Evolutionary conservation across 2,329 filamentous ascomycete genomes (phyloP).

Genomic region (Periconia sp.): DNA sequence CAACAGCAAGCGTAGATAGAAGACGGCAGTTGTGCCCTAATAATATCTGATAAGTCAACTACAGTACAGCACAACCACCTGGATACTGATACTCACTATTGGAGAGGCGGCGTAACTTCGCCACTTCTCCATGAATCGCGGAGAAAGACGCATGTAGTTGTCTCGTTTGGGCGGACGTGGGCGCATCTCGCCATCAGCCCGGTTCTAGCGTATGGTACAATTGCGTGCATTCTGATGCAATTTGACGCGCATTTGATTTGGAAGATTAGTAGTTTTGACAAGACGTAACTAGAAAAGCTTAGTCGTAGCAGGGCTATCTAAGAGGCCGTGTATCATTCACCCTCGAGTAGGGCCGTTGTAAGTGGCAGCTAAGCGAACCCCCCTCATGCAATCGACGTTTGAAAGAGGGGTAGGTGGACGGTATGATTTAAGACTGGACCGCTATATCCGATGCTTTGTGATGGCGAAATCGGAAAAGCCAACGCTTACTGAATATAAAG

Average conservation of each 20-base stretch:
- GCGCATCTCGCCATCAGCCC: neutral
- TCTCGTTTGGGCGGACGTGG: neutral
- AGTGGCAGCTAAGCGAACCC: neutral
- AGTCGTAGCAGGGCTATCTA: too few relatives aligned
- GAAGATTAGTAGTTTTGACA: neutral
- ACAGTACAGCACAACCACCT: too few relatives aligned
- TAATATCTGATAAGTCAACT: conserved; percentile 5
- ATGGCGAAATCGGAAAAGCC: neutral
- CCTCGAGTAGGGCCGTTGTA: neutral
- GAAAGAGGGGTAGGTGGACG: conserved; percentile 4
- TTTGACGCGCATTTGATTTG: conserved; percentile 20
- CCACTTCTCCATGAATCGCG: conserved; percentile 9
- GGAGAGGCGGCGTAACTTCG: neutral
- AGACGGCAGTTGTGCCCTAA: conserved; percentile 8
- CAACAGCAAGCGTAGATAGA: conserved; percentile 9
- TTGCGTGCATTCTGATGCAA: conserved; percentile 34
- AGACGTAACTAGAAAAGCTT: neutral
- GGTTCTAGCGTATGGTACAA: conserved; percentile 25
- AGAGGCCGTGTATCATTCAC: neutral
- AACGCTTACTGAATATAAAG: conserved; percentile 1
- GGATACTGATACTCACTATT: too few relatives aligned
- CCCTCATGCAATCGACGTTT: neutral
- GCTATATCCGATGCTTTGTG: neutral
- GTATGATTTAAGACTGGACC: neutral
- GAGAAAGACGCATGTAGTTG: conserved; percentile 7